Evolutionary conservation across 228 moss, liverwort and hornwort genomes (phyloP), one percentile per base, ranked within the genome.

Genomic region (Sphagnum magellanicum): DNA sequence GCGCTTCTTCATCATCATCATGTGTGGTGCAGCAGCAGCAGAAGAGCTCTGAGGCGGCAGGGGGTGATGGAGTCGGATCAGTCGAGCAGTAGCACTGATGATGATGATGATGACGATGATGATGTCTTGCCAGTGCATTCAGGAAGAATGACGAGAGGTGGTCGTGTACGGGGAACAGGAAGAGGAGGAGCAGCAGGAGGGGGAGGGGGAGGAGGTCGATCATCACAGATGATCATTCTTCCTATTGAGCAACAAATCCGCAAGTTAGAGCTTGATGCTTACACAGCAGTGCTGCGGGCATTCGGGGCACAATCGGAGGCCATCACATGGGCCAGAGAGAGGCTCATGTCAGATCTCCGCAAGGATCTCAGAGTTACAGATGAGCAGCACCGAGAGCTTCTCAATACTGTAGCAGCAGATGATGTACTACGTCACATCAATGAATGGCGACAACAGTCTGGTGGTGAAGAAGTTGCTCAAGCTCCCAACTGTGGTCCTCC

Each of bases 351-450:
- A 0, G 78, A 94, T 50, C 72, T 91, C 61, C 74, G 94, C 67
- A 91, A 89, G 71, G 94, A 94, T 73, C 77, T 94, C 3, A 83
- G 91, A 70, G 88, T 94, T 79, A 74, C 89, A 70, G 94, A 94
- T 75, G 94, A 91, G 61, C 84, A 85, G 68, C 94, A 94, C 66
- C 79, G 94, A 55, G 91, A 94, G 46, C 79, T 91, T 49, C 51
- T 94, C 71, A 81, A 77, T 50, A 89, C 81, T 74, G 83, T 91
- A 47, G 61, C 71, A 13, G 75, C 67, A 12, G 91, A 94, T 60
- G 89, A 86, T 46, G 77, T 76, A 0, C 74, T 94, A 51, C 77
- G 76, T 13, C 85, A 84, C 65, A 88, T 94, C 61, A 88, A 91
- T 70, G 79, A 81, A 7, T 87, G 82, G 85, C 84, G 85, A 65